Percentiles rank a stretch among this genome's conserved stretches.
Conservation (phyloP, 495 filamentous ascomycete species). For the Neurospora africana region DNA sequence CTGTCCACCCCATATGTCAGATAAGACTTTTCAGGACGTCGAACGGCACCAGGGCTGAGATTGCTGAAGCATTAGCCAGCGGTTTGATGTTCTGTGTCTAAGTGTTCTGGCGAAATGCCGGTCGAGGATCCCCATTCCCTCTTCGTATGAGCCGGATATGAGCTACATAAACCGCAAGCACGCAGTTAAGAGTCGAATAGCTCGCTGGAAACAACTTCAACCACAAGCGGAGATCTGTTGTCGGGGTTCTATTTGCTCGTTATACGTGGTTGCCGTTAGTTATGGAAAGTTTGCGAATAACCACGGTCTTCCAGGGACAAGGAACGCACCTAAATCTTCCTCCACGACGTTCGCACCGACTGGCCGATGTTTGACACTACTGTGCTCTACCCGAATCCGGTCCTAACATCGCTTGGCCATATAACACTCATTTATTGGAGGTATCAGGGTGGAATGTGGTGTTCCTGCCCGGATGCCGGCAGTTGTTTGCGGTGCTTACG, state of each 20-base stretch:
- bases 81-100: not conserved
- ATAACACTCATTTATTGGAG: not conserved
- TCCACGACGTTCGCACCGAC: not conserved
- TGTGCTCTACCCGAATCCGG: not conserved
- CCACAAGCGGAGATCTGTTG: not conserved
- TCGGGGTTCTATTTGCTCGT: not conserved
- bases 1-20: not conserved
- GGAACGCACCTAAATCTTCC: not conserved
- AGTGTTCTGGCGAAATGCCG: not conserved
- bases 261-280: not conserved
- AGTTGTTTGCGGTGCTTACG: not conserved
- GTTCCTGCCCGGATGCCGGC: not conserved
- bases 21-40: not conserved
- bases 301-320: not conserved
- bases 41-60: not conserved
- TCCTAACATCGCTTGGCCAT: not conserved
- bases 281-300: not conserved
- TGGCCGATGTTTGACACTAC: not conserved
- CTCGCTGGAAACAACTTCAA: not conserved
- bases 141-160: not conserved
- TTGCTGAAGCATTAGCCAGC: not conserved
- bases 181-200: too few species aligned
- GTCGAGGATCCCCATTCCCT: not conserved
- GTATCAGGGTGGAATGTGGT: not conserved
- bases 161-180: not conserved